Conservation (phyloP, 257 asterid species). For the Nicotiana tabacum region DNA sequence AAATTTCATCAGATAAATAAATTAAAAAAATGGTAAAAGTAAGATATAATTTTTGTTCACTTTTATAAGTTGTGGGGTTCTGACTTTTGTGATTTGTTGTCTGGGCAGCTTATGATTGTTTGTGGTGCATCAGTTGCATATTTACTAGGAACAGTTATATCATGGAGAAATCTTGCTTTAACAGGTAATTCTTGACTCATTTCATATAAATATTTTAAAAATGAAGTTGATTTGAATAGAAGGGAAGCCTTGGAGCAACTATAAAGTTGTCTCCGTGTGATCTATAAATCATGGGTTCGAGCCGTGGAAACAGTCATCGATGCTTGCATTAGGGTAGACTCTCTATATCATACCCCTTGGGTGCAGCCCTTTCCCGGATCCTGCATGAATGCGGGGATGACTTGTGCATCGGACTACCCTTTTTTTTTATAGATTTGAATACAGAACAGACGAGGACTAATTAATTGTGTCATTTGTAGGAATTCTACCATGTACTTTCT, state of each 20-base stretch:
- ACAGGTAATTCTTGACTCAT: constrained; percentile 37
- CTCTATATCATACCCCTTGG: no score
- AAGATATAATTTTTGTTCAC: background rate
- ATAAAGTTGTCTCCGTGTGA: no score
- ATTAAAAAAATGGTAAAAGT: background rate
- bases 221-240: background rate
- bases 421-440: background rate
- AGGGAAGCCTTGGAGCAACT: no score
- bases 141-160: constrained; percentile 51
- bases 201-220: background rate
- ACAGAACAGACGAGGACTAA: background rate
- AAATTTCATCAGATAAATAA: background rate
- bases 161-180: constrained; percentile 80
- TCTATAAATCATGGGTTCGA: no score
- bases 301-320: no score
- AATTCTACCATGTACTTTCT: constrained; percentile 58
- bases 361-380: no score
- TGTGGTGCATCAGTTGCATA: constrained; percentile 69
- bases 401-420: no score
- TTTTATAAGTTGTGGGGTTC: background rate
- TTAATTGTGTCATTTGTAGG: constrained; percentile 35
- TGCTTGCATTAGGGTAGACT: no score
- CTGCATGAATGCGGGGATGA: no score
- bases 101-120: constrained; percentile 72
- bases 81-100: background rate